Conservation (phyloP, 768 basidiomycete genomes). For the Pleurotus djamor region DNA sequence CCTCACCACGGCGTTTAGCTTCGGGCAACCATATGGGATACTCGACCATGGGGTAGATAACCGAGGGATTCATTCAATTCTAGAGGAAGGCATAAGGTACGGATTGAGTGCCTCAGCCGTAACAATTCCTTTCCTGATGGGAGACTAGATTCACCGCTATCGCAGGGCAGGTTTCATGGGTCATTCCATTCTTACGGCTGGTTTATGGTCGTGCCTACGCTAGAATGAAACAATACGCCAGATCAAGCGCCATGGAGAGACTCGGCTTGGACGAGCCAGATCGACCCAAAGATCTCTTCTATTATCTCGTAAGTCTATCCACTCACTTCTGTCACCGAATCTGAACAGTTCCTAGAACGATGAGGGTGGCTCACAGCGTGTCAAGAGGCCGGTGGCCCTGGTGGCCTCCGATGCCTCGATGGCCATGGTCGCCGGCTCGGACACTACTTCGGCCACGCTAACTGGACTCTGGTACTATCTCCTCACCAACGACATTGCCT, state of each 20-base stretch:
- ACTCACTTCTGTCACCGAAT: background rate
- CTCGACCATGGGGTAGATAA: background rate
- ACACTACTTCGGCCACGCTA: conserved; percentile 35
- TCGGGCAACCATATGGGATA: conserved; percentile 3
- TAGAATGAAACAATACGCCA: background rate
- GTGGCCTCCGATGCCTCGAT: conserved; percentile 34
- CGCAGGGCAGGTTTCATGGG: conserved; percentile 7
- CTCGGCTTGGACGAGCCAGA: background rate
- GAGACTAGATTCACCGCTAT: conserved; percentile 3
- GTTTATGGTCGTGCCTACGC: background rate
- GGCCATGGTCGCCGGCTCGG: conserved; percentile 39
- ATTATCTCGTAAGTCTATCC: conserved; percentile 30
- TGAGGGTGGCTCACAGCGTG: conserved; percentile 31
- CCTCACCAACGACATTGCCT: conserved; percentile 25
- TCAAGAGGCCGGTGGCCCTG: conserved; percentile 24
- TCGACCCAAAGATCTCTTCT: conserved; percentile 31
- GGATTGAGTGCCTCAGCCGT: background rate
- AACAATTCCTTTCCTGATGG: background rate
- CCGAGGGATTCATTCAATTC: background rate
- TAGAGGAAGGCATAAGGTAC: conserved; percentile 1
- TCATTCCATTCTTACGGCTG: conserved; percentile 2
- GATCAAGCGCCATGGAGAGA: conserved; percentile 3
- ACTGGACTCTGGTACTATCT: conserved; percentile 31
- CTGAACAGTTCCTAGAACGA: conserved; percentile 29
- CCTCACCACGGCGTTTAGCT: background rate